Conservation (phyloP, 108 stramenopile genomes). For the Aurantiochytrium sp. region DNA sequence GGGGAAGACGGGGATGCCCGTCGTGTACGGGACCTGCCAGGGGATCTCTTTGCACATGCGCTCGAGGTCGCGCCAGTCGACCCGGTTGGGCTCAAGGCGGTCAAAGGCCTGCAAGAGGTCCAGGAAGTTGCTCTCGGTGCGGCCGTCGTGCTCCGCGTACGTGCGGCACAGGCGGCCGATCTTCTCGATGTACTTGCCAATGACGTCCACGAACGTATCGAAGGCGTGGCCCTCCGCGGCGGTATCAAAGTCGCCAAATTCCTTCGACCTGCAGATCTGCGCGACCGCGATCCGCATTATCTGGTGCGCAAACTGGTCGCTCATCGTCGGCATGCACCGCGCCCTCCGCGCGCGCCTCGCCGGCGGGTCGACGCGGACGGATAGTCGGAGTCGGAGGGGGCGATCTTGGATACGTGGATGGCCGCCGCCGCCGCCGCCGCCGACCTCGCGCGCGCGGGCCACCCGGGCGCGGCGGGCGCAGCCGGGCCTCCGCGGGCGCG, state of each 20-base stretch:
- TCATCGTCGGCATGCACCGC: neutral
- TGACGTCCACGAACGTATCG: conserved; percentile 6
- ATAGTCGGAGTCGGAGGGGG: too few relatives aligned
- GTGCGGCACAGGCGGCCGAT: conserved; percentile 17
- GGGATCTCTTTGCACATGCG: conserved; percentile 18
- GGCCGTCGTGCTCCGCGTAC: conserved; percentile 26
- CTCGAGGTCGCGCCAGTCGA: conserved; percentile 1
- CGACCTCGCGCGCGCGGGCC: too few relatives aligned
- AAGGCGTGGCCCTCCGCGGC: conserved; percentile 21
- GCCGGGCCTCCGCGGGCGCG: too few relatives aligned
- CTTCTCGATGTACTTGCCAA: conserved; percentile 24
- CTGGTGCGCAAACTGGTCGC: conserved; percentile 27
- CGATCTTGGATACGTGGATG: too few relatives aligned
- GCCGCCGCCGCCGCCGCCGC: too few relatives aligned
- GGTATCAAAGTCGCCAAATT: conserved; percentile 3
- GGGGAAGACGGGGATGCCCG: neutral
- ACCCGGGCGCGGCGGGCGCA: too few relatives aligned
- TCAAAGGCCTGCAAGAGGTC: conserved; percentile 14
- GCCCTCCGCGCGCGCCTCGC: too few relatives aligned
- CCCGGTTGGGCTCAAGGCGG: neutral
- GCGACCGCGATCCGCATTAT: neutral
- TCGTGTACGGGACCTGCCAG: conserved; percentile 21
- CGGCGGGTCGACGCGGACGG: too few relatives aligned
- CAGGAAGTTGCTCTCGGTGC: conserved; percentile 2
- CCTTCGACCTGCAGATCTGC: neutral